Percentiles rank a stretch among this genome's conserved stretches.
These are phyloP conservation scores for Penicillium glabrum DNA, from an alignment of 2,329 filamentous ascomycete genomes.

Conservation along the genomic window DNA sequence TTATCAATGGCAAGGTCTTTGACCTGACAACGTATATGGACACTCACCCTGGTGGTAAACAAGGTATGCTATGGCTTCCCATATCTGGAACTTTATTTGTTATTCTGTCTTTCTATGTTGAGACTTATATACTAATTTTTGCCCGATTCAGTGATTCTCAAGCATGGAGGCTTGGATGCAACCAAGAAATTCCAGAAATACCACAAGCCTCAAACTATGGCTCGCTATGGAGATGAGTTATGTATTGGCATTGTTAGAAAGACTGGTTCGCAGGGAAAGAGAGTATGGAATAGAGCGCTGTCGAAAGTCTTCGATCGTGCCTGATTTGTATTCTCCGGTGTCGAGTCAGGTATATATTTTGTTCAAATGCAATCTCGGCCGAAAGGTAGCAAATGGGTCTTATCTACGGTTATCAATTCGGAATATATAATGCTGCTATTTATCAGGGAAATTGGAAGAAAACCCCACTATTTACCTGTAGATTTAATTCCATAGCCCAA, in stretches of 20 bases:
- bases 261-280: not conserved
- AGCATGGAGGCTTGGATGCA: slow-evolving; percentile 12
- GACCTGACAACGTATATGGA: slow-evolving; percentile 24
- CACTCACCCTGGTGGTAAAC: slow-evolving; percentile 26
- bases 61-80: slow-evolving; percentile 6
- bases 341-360: no score
- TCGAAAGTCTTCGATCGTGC: not conserved
- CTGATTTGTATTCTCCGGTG: not conserved
- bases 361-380: no score
- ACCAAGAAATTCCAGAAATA: slow-evolving; percentile 19
- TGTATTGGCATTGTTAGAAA: not conserved
- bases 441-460: no score
- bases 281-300: not conserved
- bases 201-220: slow-evolving; percentile 10
- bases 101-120: not conserved
- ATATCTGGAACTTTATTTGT: not conserved
- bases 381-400: no score
- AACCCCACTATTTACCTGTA: no score
- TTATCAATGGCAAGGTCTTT: slow-evolving; percentile 24
- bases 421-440: no score
- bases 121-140: no score
- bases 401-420: no score
- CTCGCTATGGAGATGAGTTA: not conserved
- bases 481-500: no score
- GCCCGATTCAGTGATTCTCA: slow-evolving; percentile 6